Percentiles rank a stretch among this genome's conserved stretches.
Conservation (phyloP, 805 yeast genomes). For the Saturnispora ahearnii region DNA sequence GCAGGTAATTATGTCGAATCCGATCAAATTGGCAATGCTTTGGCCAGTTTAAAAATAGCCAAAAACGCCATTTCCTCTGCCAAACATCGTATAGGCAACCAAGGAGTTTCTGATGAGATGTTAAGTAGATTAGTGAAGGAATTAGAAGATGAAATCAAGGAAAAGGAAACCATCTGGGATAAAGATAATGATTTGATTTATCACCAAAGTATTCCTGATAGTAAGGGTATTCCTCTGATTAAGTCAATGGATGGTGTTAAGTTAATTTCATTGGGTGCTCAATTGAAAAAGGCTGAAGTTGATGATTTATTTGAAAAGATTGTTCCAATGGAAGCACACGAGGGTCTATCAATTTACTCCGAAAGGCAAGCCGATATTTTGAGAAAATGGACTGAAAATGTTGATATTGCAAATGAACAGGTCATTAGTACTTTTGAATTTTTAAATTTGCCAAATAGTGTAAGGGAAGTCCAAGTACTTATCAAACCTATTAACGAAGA, state of each 20-base stretch:
- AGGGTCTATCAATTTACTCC: slow-evolving; percentile 76
- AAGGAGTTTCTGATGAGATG: not conserved
- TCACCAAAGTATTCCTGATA: slow-evolving; percentile 65
- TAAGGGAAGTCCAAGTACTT: slow-evolving; percentile 42
- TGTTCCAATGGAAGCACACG: slow-evolving; percentile 81
- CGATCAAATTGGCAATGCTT: slow-evolving; percentile 65
- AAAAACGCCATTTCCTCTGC: not conserved
- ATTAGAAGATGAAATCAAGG: slow-evolving; percentile 12
- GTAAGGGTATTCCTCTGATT: slow-evolving; percentile 51
- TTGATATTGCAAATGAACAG: slow-evolving; percentile 74
- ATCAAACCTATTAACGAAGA: slow-evolving; percentile 13
- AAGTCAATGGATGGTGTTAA: slow-evolving; percentile 64
- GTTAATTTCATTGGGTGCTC: slow-evolving; percentile 44
- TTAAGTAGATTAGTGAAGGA: not conserved
- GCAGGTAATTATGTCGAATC: slow-evolving; percentile 45
- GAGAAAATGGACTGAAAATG: slow-evolving; percentile 63
- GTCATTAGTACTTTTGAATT: slow-evolving; percentile 71
- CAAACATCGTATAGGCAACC: not conserved
- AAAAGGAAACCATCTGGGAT: slow-evolving; percentile 34
- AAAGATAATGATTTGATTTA: slow-evolving; percentile 89
- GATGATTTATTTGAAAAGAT: slow-evolving; percentile 64
- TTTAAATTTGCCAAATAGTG: slow-evolving; percentile 61
- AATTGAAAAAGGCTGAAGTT: slow-evolving; percentile 38
- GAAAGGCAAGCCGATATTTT: slow-evolving; percentile 78
- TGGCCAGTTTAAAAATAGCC: slow-evolving; percentile 48